Evolutionary conservation across 2,329 filamentous ascomycete species (phyloP), one percentile per base, ranked within the genome.

Genomic region (Pseudocercospora eumusae): DNA sequence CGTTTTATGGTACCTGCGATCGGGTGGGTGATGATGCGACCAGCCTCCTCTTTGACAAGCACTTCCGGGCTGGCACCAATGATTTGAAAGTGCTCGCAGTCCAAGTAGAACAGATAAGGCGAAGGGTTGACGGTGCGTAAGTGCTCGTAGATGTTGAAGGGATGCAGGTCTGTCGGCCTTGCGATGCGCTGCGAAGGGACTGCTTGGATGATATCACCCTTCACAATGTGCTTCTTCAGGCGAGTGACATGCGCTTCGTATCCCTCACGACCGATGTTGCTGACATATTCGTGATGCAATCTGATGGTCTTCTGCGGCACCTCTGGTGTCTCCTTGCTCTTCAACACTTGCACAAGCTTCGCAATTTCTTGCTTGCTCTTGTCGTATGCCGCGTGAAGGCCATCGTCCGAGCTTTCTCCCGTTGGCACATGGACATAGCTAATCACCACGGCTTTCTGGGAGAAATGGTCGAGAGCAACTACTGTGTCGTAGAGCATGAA

Each of bases 401-500:
- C 79, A 9, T 79, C 75, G 1, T 58, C 33, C 10, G 56, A 36
- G 3, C 64, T 59, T 33, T 79, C 70, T 21, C 68, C 73, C 5
- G 80, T 79, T 4, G 82, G 76, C 59, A 96, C 85, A 63, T 86
- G 84, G 63, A 98, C 82, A 76, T 97, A 97, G 36, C 92, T 96
- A 67, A 98, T 91, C 71, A 98, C 88, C 78, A 96, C 96, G 78
- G 96, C 88, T 59, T 93, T 87, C 73, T 93, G 92, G 77, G 87
- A 96, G 80, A 98, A 97, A 72, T 96, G 89, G 74, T 99, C 95
- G 73, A 98, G 92, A 9, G 93, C 93, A 27, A 99, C 84, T 63
- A 98, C 89, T 44, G 93, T 97, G 75, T 98, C 91, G 76, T 92
- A 98, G 13, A 99, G 83, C 91, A 98, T 98, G 76, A 99, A 98